These are phyloP conservation scores for Suhomyces coccinellae DNA, from an alignment of 1,139 yeast genomes.

Conservation along the genomic window DNA sequence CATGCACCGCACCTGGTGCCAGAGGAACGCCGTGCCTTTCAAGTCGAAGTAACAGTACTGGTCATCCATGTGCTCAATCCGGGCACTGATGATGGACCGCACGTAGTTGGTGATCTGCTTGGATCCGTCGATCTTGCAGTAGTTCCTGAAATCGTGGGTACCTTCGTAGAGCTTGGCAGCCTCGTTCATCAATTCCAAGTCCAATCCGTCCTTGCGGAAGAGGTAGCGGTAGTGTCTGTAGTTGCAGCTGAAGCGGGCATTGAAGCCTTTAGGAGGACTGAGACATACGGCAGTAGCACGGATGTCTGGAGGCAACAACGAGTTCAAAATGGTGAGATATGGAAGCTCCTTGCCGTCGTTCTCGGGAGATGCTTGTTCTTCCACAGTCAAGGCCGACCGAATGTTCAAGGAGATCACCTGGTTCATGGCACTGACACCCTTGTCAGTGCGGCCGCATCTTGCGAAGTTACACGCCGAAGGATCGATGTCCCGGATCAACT, in stretches of 20 bases:
- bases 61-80: slow-evolving; percentile 45
- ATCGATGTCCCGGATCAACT: slow-evolving; percentile 58
- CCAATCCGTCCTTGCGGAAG: slow-evolving; percentile 56
- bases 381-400: slow-evolving; percentile 60
- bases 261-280: slow-evolving; percentile 79
- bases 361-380: slow-evolving; percentile 56
- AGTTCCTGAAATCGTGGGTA: slow-evolving; percentile 87
- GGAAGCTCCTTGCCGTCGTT: slow-evolving; percentile 72
- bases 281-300: slow-evolving; percentile 79
- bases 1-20: slow-evolving; percentile 99
- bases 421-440: slow-evolving; percentile 95
- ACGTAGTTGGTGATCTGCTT: slow-evolving; percentile 81
- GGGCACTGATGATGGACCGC: slow-evolving; percentile 56
- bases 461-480: slow-evolving; percentile 73
- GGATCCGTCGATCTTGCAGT: slow-evolving; percentile 91
- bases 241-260: slow-evolving; percentile 88
- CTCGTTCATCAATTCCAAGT: slow-evolving; percentile 62
- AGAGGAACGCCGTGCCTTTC: slow-evolving; percentile 85
- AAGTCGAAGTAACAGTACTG: slow-evolving; percentile 70
- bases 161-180: slow-evolving; percentile 74
- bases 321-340: slow-evolving; percentile 73
- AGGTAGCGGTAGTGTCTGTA: slow-evolving; percentile 84
- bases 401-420: slow-evolving; percentile 84
- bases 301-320: slow-evolving; percentile 77
- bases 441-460: slow-evolving; percentile 95